Base-by-base conservation (phyloP, 179 eudicot species). In the Beta corolliflora region DNA sequence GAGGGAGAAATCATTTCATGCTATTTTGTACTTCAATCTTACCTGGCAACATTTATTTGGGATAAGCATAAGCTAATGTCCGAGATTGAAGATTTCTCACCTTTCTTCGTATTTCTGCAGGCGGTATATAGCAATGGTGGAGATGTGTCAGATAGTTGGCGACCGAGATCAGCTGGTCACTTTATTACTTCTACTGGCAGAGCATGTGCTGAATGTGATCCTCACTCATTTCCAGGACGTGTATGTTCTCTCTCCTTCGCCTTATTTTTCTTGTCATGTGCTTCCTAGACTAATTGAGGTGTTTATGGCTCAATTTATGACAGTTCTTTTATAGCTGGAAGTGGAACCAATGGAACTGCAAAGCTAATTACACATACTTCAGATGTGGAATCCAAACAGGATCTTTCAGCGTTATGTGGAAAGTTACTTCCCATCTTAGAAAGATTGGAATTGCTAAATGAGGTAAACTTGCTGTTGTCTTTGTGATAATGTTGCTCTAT, bases 51-150 rank as follows among this genome's bases (percentile, higher is more conserved):
- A 23, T 15, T 16, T 29, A 0, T 45, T 48, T 16, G 16, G 41
- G 59, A 64, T 23, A 65, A 48, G 13, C 6, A 54, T 73, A 53
- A 67, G 50, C 50, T 54, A 13, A 9, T 53, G 73, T 55, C 15
- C 48, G 59, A 4, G 12, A 64, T 46, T 36, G 2, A 2, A 31
- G 29, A 15, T 48, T 70, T 15, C 71, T 70, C 23, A 75, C 25
- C 63, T 70, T 60, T 53, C 71, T 82, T 74, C n/a, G 44, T 50
- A 29, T 44, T 23, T 74, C 70, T 83, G 50, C 89, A 96, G 98
- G 89, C 85, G 98, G 77, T 94, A 93, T 78, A 87, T 92, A 77
- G 99, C 98, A 54, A 94, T 96, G 97, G 89, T 93, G 84, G 91
- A 88, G 84, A 94, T 96, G 97, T 94, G 98, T 84, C 94, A 87